These are phyloP conservation scores for Cardamine resedifolia DNA, from an alignment of 345 rosid genomes.

Conservation along the genomic window DNA sequence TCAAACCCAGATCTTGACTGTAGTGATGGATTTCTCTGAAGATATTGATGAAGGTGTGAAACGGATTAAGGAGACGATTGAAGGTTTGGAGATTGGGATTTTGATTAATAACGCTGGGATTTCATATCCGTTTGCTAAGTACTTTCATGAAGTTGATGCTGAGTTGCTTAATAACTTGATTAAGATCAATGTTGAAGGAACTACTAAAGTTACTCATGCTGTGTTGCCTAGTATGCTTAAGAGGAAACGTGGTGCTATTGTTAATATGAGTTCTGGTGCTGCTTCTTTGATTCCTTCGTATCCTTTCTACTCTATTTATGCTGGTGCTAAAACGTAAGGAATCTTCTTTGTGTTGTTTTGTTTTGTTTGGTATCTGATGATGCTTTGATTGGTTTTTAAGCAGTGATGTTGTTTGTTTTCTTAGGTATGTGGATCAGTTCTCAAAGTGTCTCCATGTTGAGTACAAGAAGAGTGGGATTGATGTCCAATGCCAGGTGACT, in stretches of 20 bases:
- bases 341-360: background rate
- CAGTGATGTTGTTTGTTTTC: background rate
- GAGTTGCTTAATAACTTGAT: conserved; percentile 61
- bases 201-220: conserved; percentile 87
- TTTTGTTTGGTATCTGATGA: background rate
- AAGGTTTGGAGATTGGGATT: conserved; percentile 76
- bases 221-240: conserved; percentile 75
- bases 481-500: conserved; percentile 70
- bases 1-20: conserved; percentile 56
- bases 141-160: conserved; percentile 85
- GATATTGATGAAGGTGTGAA: conserved; percentile 76
- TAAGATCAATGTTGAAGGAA: conserved; percentile 84
- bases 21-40: conserved; percentile 81
- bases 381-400: background rate
- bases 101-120: conserved; percentile 88
- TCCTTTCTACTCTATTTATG: conserved; percentile 94
- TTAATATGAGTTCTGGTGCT: conserved; percentile 96
- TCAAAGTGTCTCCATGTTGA: conserved; percentile 90
- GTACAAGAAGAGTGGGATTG: conserved; percentile 80
- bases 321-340: conserved; percentile 84
- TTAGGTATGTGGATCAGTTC: conserved; percentile 89
- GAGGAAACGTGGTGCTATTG: conserved; percentile 91
- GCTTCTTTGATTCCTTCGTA: conserved; percentile 85
- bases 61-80: conserved; percentile 62
- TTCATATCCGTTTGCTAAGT: conserved; percentile 93